These are phyloP conservation scores for Stenocarpella maydis DNA, from an alignment of 2,329 filamentous ascomycete genomes.

Conservation along the genomic window DNA sequence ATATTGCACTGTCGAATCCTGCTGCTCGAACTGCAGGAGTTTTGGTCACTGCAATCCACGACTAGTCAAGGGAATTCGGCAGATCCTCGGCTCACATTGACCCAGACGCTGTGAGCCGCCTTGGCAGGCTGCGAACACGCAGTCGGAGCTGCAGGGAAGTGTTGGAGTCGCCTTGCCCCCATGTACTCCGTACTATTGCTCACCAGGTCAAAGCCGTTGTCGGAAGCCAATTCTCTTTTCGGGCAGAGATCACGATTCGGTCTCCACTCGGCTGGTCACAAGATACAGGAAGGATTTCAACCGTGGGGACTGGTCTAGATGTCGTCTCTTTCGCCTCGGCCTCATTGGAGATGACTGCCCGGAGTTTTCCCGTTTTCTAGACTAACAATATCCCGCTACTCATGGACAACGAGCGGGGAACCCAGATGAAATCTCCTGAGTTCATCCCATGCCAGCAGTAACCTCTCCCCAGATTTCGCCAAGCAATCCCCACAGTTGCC, in stretches of 20 bases:
- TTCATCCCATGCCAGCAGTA: slow-evolving; percentile 2
- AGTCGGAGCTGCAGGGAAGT: too few relatives aligned
- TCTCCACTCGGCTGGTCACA: slow-evolving; percentile 23
- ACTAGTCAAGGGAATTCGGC: neutral
- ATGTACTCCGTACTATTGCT: neutral
- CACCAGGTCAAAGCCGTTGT: neutral
- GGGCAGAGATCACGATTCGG: neutral
- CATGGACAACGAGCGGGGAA: neutral
- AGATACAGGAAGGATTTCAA: neutral
- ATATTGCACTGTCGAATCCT: neutral
- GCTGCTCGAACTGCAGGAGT: neutral
- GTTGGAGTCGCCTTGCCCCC: too few relatives aligned
- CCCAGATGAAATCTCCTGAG: neutral
- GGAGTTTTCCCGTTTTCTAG: slow-evolving; percentile 12
- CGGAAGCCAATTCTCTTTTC: neutral
- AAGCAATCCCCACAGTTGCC: slow-evolving; percentile 5
- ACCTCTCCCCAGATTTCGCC: slow-evolving; percentile 14
- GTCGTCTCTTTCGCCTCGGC: neutral
- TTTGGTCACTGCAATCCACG: neutral
- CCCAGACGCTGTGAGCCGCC: neutral
- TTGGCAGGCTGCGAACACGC: too few relatives aligned
- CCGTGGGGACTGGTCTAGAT: neutral
- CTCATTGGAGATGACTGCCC: neutral
- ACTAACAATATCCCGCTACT: neutral
- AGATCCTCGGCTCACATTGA: slow-evolving; percentile 1